phyloP scores from a whole-genome alignment of 1,139 yeast species.

The Protomyces inouyei region DNA sequence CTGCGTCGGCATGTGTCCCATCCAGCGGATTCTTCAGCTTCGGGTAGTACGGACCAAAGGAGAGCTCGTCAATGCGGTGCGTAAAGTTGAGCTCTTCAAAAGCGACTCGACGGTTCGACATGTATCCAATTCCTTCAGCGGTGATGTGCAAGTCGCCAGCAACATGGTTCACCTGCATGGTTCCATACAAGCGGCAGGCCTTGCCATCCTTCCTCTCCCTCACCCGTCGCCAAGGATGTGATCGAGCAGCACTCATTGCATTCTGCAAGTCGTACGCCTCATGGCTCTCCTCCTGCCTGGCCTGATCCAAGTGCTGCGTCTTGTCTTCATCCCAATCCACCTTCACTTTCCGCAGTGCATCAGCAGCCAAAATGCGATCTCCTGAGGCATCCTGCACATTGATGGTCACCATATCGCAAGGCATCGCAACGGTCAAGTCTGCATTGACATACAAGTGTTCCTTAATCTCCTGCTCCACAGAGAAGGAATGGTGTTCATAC shows the following conservation, averaged over 20 bases:
- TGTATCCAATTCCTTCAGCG: constrained; percentile 63
- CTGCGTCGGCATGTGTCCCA: constrained; percentile 33
- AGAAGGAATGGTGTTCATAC: constrained; percentile 67
- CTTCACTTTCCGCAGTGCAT: constrained; percentile 50
- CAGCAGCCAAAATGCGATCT: constrained; percentile 74
- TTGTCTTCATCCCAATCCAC: constrained; percentile 31
- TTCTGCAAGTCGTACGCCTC: constrained; percentile 29
- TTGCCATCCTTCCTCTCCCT: constrained; percentile 61
- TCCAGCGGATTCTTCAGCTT: constrained; percentile 82
- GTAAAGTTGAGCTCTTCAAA: constrained; percentile 58
- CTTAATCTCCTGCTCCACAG: constrained; percentile 53
- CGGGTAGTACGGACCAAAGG: constrained; percentile 89
- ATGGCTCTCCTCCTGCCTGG: constrained; percentile 27
- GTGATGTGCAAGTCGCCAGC: constrained; percentile 81
- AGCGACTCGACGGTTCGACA: constrained; percentile 6
- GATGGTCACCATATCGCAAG: constrained; percentile 70
- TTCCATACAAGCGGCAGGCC: constrained; percentile 85
- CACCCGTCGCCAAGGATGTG: constrained; percentile 9
- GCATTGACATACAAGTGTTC: constrained; percentile 64
- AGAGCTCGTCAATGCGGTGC: constrained; percentile 78
- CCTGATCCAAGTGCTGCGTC: constrained; percentile 31
- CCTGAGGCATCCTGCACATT: constrained; percentile 72
- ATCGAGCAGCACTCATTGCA: constrained; percentile 28
- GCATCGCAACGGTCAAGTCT: constrained; percentile 77
- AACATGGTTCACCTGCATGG: constrained; percentile 80